Base-by-base conservation (phyloP, 2,329 filamentous ascomycete genomes). In the Botrytis sinoallii region DNA sequence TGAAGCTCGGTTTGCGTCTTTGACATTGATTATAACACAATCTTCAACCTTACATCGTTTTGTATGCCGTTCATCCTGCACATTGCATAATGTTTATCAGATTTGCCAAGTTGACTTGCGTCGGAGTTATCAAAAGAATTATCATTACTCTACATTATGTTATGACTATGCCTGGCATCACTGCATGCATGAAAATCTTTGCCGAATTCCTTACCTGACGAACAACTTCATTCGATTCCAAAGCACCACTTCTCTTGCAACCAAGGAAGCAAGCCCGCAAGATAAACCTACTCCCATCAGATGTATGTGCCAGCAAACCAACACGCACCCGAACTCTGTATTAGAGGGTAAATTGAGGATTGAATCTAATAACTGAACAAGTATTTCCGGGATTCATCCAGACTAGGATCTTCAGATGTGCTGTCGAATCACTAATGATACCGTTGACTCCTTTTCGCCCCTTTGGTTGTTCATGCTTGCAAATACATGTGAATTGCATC, bases 351-450 rank as follows among this genome's bases (percentile, higher is more conserved):
- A 55, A 32, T 38, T 14, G 25, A 20, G 40, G 9, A 42, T 42
- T 20, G 35, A 7, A 40, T 67, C 8, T 18, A 52, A 67, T 22
- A 4, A 29, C 29, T 20, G 25, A 14, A 9, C 9, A 40, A 38
- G 55, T 57, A n/a, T 7, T 7, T n/a, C 18, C 48, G 48, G 48
- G 9, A 68, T n/a, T 12, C 32, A 57, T 42, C 40, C n/a, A 55
- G 18, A 32, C 16, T 69, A 38, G 66, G 25, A 32, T n/a, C 14
- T 57, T 35, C n/a, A 42, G n/a, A 57, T 69, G 46, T 44, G 66
- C 40, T 69, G 66, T 57, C 66, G 48, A 69, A 57, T 57, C n/a
- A 57, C 66, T 42, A n/a, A 57, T n/a, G 16, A 38, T 57, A 25
- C 35, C 25, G 40, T 22, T 6, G 48, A 55, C 48, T 42, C 25